A percentile compares a stretch with the other conserved stretches of the same genome.
These are phyloP conservation scores for Oenanthe javanica DNA, from an alignment of 140 eudicot species.

Conservation along the genomic window DNA sequence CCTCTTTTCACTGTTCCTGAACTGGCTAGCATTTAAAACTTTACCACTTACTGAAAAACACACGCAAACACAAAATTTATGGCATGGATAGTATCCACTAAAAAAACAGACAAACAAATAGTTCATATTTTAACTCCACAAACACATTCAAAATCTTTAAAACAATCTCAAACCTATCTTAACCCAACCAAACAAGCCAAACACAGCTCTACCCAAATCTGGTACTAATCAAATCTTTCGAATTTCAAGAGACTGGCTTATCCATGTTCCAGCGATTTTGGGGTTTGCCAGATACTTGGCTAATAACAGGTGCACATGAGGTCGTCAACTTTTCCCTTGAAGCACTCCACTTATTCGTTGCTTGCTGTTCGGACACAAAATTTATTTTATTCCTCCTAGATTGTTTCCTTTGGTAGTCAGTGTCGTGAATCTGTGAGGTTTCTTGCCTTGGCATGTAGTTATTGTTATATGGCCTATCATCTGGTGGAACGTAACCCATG, in stretches of 20 bases:
- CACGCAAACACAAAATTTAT: not conserved
- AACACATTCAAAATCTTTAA: conserved; percentile 6
- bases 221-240: not conserved
- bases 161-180: not conserved
- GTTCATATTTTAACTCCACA: not conserved
- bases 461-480: conserved; percentile 8
- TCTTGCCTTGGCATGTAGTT: conserved; percentile 24
- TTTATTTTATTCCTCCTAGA: conserved; percentile 20
- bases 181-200: not conserved
- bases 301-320: conserved; percentile 27
- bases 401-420: conserved; percentile 17
- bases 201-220: not conserved
- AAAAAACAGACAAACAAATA: not conserved
- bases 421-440: conserved; percentile 26
- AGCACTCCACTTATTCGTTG: not conserved
- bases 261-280: conserved; percentile 20
- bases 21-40: not conserved
- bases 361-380: not conserved
- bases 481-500: not conserved
- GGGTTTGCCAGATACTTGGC: conserved; percentile 12
- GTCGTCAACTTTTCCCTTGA: conserved; percentile 29
- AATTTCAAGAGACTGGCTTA: conserved; percentile 16
- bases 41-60: not conserved
- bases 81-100: not conserved
- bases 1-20: not conserved